Evolutionary conservation across 73 alveolate species (phyloP), one percentile per base, ranked within the genome.

Genomic region (Symbiodinium natans): DNA sequence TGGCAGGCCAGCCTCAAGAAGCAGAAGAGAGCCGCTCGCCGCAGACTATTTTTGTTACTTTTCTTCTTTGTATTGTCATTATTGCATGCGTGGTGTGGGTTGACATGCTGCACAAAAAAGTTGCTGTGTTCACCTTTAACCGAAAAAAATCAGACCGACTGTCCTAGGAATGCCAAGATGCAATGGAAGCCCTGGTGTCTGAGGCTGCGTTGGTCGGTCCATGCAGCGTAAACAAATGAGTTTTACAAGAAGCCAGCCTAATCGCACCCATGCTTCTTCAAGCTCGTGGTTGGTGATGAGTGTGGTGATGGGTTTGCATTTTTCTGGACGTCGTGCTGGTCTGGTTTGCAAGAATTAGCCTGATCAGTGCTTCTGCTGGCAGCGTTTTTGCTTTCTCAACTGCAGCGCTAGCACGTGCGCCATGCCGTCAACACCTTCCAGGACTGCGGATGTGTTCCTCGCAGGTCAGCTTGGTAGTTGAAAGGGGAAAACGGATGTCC

Each of bases 1-100:
- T 90, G 96, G 96, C 96, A 90, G 48, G 96, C 96, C 54, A 90
- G 96, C 88, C 34, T 90, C 88, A 90, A 90, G 88, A 90, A 90
- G 96, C 96, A 90, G 96, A 90, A 90, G 43, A 74, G 96, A 41
- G 96, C 71, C 36, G n/a, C 96, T 41, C n/a, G 84, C 43, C 42
- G 15, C 43, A 74, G 84, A 34, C 43, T 48, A 48, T 10, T 8
- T 48, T 17, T 10, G 17, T 48, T 48, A n/a, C n/a, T 48, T 10
- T 48, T 17, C 8, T 10, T 48, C 17, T 48, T 10, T 8, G 17
- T 8, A 10, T 48, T 10, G 63, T 17, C 8, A 48, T 8, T 17
- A 48, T 8, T 10, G 19, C 11, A 6, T 25, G 33, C 13, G 33
- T 63, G 15, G 82, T 17, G 39, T 63, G 11, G 36, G 63, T 17